A percentile compares a stretch with the other conserved stretches of the same genome.
Conservation (phyloP, 257 asterid genomes). For the Salvia miltiorrhiza region DNA sequence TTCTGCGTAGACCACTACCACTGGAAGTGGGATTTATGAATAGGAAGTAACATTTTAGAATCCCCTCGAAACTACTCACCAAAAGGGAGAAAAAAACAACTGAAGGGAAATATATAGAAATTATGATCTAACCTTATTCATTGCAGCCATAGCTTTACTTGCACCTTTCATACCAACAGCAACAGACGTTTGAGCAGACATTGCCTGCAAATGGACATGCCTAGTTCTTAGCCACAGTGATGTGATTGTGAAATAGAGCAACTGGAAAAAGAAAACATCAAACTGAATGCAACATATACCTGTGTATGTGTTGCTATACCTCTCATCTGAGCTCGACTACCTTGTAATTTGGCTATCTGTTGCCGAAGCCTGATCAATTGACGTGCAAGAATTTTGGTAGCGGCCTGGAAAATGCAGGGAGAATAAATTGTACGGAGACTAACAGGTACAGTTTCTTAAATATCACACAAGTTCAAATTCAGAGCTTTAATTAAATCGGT, state of each 20-base stretch:
- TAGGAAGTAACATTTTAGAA: not conserved
- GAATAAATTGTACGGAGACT: not conserved
- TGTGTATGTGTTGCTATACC: slow-evolving; percentile 91
- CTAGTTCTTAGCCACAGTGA: not conserved
- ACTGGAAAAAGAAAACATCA: not conserved
- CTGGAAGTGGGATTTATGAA: not conserved
- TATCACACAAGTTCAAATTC: not conserved
- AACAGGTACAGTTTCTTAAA: not conserved
- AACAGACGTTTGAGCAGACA: slow-evolving; percentile 90
- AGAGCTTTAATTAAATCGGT: not conserved
- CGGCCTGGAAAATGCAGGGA: slow-evolving; percentile 46
- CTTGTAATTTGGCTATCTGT: slow-evolving; percentile 86
- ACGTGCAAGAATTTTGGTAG: slow-evolving; percentile 88
- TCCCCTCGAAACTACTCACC: not conserved
- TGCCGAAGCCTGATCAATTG: slow-evolving; percentile 87
- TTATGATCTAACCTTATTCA: slow-evolving; percentile 59
- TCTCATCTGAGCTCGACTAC: slow-evolving; percentile 96
- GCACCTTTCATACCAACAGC: slow-evolving; percentile 95
- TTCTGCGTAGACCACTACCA: not conserved
- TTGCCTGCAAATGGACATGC: slow-evolving; percentile 49
- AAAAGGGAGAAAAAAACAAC: not conserved
- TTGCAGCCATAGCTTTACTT: slow-evolving; percentile 84
- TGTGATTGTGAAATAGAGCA: not conserved
- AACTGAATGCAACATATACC: slow-evolving; percentile 39
- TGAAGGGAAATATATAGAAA: not conserved